These are phyloP conservation scores for Raffaelea deltoideospora DNA, from an alignment of 2,329 filamentous ascomycete species.

Conservation along the genomic window DNA sequence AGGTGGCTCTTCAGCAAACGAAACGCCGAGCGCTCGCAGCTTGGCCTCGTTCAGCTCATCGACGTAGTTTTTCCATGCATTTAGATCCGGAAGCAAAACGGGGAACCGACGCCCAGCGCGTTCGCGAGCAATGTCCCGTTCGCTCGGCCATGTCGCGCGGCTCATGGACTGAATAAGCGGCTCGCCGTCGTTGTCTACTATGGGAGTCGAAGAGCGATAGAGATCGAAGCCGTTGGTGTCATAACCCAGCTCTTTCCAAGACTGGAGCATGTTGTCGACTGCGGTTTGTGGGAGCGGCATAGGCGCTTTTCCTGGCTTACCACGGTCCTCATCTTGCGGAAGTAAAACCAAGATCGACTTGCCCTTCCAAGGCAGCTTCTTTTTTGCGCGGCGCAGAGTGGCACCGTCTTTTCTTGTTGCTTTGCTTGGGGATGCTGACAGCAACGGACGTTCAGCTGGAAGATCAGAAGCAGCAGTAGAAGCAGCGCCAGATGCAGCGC, in stretches of 20 bases:
- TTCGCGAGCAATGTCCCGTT: conserved; percentile 41
- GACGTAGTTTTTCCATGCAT: conserved; percentile 62
- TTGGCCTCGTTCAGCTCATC: conserved; percentile 79
- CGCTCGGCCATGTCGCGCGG: conserved; percentile 50
- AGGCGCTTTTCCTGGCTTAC: conserved; percentile 36
- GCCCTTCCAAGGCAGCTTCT: conserved; percentile 60
- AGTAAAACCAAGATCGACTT: conserved; percentile 60
- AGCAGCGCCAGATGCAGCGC: no score
- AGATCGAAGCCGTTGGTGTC: conserved; percentile 54
- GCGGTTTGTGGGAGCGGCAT: conserved; percentile 39
- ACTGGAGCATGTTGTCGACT: conserved; percentile 44
- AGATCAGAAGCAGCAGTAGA: no score
- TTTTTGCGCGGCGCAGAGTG: conserved; percentile 44
- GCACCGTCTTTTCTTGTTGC: conserved; percentile 21
- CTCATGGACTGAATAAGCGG: conserved; percentile 49
- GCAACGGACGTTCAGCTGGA: no score
- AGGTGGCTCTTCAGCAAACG: conserved; percentile 55
- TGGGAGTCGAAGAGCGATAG: no score
- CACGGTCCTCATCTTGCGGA: conserved; percentile 52
- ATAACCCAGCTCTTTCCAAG: conserved; percentile 57
- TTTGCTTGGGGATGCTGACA: no score
- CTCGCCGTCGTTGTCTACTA: no score
- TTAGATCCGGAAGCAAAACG: conserved; percentile 56
- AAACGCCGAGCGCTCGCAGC: conserved; percentile 79
- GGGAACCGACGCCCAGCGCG: conserved; percentile 35